These are phyloP conservation scores for Eucalyptus regnans DNA, from an alignment of 345 rosid species.

Conservation along the genomic window DNA sequence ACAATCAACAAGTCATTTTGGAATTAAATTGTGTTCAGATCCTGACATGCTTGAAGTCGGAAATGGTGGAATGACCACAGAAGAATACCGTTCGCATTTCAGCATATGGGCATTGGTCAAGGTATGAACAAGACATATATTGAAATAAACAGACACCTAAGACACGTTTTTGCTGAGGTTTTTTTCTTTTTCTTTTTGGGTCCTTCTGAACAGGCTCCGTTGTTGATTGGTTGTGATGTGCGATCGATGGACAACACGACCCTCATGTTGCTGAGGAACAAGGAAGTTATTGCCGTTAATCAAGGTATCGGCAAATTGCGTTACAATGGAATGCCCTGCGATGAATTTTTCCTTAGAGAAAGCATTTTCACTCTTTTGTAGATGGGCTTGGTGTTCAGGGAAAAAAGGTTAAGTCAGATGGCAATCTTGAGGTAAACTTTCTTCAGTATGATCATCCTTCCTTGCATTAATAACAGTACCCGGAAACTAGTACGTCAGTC, in stretches of 20 bases:
- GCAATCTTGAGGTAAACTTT: conserved; percentile 30
- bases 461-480: not conserved
- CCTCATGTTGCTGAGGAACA: conserved; percentile 21
- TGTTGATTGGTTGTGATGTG: conserved; percentile 47
- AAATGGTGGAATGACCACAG: conserved; percentile 59
- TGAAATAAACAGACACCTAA: not conserved
- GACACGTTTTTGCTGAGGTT: too few relatives aligned
- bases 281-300: conserved; percentile 47
- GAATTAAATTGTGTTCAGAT: conserved; percentile 12
- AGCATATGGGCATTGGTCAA: conserved; percentile 65
- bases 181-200: not conserved
- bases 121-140: conserved; percentile 3
- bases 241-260: conserved; percentile 26
- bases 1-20: not conserved
- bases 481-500: not conserved
- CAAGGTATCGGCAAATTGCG: conserved; percentile 24
- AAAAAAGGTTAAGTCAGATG: conserved; percentile 30
- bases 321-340: not conserved
- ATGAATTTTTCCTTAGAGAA: not conserved
- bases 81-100: conserved; percentile 56
- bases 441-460: not conserved
- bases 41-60: conserved; percentile 82
- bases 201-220: conserved; percentile 22
- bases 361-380: not conserved
- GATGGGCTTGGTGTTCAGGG: conserved; percentile 59